Base-by-base conservation (phyloP, 345 rosid species). In the Geranium rotundifolium region DNA sequence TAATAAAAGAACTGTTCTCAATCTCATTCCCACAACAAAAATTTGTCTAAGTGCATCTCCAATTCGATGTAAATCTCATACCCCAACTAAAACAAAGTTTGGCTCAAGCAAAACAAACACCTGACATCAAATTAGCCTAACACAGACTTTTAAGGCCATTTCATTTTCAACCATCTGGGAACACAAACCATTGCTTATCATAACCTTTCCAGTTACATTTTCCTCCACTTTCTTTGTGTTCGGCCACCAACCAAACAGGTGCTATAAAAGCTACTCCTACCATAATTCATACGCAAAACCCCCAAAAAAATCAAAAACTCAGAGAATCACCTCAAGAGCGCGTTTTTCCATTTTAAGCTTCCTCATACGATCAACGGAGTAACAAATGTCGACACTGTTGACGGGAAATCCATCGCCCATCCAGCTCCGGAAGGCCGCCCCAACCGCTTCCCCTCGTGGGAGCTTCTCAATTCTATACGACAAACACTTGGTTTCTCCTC, bases 381-480 rank as follows among this genome's bases (percentile, higher is more conserved):
- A 93, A 66, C 78, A 86, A 57, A 83, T 76, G 60, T 89, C 95
- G 30, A 85, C 95, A 55, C 87, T 76, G 57, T 89, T 95, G 72
- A 86, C 68, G 56, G 96, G 85, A 41, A 80, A 78, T 15, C 96
- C 96, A 58, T 86, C 89, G 1, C 86, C 79, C 95, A 89, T 89
- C 95, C 96, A 89, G 56, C 85, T 80, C 70, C 81, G 96, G 64
- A 87, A 82, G n/a, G 91, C 86, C 30, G 71, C 77, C 31, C 95
- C 88, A 74, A 82, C 84, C 6, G 89, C 68, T 69, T 84, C 84
- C n/a, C 85, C 83, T 61, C 68, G 81, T 0, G 71, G 73, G 19
- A 90, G 86, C 68, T 79, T 82, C 85, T 90, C 95, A 60, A 93
- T 87, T 74, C 91, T 83, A 59, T 71, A 65, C 63, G 89, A 90